Evolutionary conservation across 345 rosid species (phyloP).

Genomic region (Toxicodendron radicans): DNA sequence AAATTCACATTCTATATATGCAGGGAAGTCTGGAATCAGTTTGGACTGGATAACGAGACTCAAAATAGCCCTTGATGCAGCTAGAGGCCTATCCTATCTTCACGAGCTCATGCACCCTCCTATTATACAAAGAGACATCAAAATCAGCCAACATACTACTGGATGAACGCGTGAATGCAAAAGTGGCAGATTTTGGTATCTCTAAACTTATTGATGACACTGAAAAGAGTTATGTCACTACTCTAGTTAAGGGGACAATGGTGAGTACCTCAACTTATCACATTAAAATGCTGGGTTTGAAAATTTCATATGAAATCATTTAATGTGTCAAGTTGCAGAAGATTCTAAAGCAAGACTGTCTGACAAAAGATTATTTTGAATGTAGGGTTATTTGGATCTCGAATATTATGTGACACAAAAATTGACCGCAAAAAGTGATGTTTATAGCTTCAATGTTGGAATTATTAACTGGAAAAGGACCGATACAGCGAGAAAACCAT

Average conservation of each 20-base stretch:
- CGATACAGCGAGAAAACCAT: background rate
- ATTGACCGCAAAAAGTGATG: conserved; percentile 3
- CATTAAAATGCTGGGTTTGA: too few relatives aligned
- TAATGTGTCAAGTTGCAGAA: too few relatives aligned
- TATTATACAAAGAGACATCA: conserved; percentile 85
- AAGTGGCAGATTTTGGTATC: conserved; percentile 90
- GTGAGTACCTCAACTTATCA: conserved; percentile 58
- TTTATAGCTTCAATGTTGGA: conserved; percentile 5
- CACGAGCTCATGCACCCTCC: conserved; percentile 94
- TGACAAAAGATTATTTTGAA: too few relatives aligned
- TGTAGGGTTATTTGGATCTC: background rate
- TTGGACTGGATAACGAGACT: conserved; percentile 80
- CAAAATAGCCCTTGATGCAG: conserved; percentile 15
- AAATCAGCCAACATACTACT: conserved; percentile 76
- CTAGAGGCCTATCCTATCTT: conserved; percentile 75
- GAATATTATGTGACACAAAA: background rate
- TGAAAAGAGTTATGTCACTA: conserved; percentile 66
- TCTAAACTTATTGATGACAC: conserved; percentile 61
- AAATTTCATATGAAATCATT: too few relatives aligned
- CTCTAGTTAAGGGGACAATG: conserved; percentile 96
- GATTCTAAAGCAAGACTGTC: too few relatives aligned
- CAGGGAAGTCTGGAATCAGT: conserved; percentile 74
- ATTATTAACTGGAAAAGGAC: background rate
- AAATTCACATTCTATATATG: too few relatives aligned
- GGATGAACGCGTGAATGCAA: conserved; percentile 70